Conservation (phyloP, 176 grass and related monocot genomes). For the Avena sativa region DNA sequence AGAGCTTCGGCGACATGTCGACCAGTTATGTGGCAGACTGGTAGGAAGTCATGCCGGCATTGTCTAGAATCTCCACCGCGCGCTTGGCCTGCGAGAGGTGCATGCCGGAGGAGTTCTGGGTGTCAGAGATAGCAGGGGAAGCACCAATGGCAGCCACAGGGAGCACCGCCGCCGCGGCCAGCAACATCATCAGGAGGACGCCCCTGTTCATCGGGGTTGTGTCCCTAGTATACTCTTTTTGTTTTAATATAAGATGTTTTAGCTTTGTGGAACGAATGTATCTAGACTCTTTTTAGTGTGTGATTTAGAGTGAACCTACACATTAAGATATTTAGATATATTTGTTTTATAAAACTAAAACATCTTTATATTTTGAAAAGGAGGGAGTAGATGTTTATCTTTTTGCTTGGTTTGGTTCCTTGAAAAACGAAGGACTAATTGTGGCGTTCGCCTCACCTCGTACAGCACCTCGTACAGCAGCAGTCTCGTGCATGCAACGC, state of each 20-base stretch:
- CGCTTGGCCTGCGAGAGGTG: no score
- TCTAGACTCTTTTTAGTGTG: no score
- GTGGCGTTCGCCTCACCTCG: conserved; percentile 20
- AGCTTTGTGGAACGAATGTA: no score
- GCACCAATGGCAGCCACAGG: conserved; percentile 69
- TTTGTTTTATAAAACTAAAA: no score
- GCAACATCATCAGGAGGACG: conserved; percentile 31
- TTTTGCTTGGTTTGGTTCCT: not conserved
- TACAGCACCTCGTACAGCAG: conserved; percentile 22
- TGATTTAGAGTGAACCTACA: no score
- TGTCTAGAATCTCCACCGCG: no score
- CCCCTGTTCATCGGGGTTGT: conserved; percentile 26
- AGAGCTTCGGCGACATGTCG: no score
- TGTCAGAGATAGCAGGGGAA: conserved; percentile 63
- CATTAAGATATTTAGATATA: no score
- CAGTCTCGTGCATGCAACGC: not conserved
- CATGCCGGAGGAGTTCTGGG: conserved; percentile 1
- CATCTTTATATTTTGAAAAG: no score
- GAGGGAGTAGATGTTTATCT: conserved; percentile 5
- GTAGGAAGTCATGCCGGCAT: no score
- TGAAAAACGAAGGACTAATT: not conserved
- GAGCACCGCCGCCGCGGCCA: conserved; percentile 40
- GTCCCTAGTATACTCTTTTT: not conserved
- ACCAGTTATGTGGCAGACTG: no score
- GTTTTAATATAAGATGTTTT: no score